Base-by-base conservation (phyloP, 345 rosid species). In the Sonneratia caseolaris region DNA sequence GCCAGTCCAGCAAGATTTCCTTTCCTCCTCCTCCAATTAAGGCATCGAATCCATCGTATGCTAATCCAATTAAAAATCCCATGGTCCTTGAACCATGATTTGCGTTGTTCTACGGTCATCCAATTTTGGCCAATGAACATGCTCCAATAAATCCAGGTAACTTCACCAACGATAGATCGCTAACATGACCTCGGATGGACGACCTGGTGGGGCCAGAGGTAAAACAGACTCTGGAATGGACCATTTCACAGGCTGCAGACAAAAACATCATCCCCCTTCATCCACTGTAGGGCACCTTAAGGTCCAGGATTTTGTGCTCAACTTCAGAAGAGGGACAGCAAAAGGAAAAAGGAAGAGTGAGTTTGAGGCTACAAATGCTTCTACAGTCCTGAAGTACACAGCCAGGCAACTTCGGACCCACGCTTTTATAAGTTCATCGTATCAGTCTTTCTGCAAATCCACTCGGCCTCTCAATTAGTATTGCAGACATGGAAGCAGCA, bases 401-500 rank as follows among this genome's bases (percentile, higher is more conserved):
- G 64, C 32, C 66, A 27, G 4, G 38, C 1, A 62, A 3, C 10
- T 12, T 5, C 5, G 32, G 35, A 62, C 66, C 38, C 32, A 24
- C 38, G 4, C 12, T 22, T 13, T 35, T 12, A 62, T 62, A 62
- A 62, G 66, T 59, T 59, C 36, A 5, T 59, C 8, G 51, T 21
- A 42, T 27, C 22, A 7, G 24, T 5, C 13, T 0, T 68, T 47
- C 3, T 0, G 38, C 57, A 5, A 36, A 5, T 24, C 37, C 57
- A 37, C 66, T 55, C 19, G 43, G 14, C 66, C 21, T 9, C n/a
- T 11, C 64, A 35, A 51, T 51, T 37, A 19, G 32, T 71, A 12
- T 36, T 24, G 37, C 37, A 62, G 79, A 77, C 78, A 68, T 75
- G 79, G 80, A 71, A 59, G 61, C 73, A 27, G 45, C 76, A 43